These are phyloP conservation scores for Suillus decipiens DNA, from an alignment of 768 basidiomycete genomes.

Conservation along the genomic window DNA sequence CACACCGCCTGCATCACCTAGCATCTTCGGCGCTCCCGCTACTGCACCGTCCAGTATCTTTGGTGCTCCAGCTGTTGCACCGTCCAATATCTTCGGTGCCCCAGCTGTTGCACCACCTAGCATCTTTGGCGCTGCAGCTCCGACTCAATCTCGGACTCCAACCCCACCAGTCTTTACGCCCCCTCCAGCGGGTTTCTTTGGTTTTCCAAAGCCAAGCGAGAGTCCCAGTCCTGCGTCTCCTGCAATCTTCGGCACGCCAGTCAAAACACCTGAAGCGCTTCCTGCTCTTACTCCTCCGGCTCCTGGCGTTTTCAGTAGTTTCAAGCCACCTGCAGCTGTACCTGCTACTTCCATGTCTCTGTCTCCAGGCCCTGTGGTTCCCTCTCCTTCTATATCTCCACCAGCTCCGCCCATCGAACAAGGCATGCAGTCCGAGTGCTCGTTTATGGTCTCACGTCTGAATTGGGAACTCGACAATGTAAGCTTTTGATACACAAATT, in stretches of 20 bases:
- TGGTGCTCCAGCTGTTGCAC: constrained; percentile 9
- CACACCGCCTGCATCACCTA: constrained; percentile 12
- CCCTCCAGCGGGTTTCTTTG: neutral
- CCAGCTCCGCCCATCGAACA: constrained; percentile 41
- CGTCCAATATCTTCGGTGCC: neutral
- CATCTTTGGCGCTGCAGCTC: neutral
- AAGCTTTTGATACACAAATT: constrained; percentile 26
- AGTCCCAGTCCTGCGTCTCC: constrained; percentile 14
- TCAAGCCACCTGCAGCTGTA: constrained; percentile 4
- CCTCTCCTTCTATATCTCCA: constrained; percentile 14
- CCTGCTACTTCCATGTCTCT: constrained; percentile 9
- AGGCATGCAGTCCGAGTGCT: constrained; percentile 71
- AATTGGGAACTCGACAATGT: constrained; percentile 61
- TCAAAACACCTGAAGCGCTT: constrained; percentile 5
- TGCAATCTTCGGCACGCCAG: constrained; percentile 11
- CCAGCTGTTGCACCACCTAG: constrained; percentile 1
- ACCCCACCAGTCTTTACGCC: neutral
- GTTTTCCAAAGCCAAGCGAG: constrained; percentile 3
- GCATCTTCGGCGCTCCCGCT: constrained; percentile 12
- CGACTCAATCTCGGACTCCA: neutral
- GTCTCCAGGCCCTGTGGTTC: constrained; percentile 6
- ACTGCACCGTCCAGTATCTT: neutral
- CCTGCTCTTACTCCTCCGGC: constrained; percentile 18
- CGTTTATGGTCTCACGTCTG: constrained; percentile 46
- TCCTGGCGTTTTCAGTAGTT: constrained; percentile 14